These are phyloP conservation scores for Inonotus obliquus DNA, from an alignment of 1,284 basidiomycete genomes.

Conservation along the genomic window DNA sequence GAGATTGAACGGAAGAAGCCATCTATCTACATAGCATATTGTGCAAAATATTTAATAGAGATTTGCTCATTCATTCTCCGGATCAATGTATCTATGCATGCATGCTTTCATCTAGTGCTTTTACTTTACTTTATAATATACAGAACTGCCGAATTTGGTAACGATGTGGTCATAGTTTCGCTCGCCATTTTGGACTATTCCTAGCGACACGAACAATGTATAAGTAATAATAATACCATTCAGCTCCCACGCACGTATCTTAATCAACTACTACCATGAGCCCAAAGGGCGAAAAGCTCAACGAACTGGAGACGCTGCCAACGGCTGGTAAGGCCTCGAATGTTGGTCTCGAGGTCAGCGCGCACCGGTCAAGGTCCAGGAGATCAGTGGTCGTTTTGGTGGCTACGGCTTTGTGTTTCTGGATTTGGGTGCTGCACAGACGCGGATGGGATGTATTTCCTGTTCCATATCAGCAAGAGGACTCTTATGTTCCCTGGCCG, in stretches of 20 bases:
- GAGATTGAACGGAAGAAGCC: neutral
- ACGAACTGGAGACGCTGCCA: neutral
- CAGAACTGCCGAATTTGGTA: neutral
- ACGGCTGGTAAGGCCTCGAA: neutral
- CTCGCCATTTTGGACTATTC: neutral
- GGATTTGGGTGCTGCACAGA: conserved; percentile 4
- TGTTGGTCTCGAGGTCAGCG: neutral
- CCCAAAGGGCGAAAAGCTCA: neutral
- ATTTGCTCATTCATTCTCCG: neutral
- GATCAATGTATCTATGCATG: neutral
- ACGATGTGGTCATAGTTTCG: neutral
- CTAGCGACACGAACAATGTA: neutral
- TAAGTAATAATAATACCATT: neutral
- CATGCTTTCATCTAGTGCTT: no score
- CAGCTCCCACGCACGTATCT: conserved; percentile 1
- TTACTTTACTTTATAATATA: neutral
- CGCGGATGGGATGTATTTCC: conserved; percentile 1
- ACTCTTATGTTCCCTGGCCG: conserved; percentile 12
- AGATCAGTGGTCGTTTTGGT: neutral
- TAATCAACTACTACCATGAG: conserved; percentile 1
- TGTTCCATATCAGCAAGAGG: conserved; percentile 3
- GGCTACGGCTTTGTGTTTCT: conserved; percentile 4
- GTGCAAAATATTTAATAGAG: neutral
- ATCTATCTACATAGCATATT: neutral
- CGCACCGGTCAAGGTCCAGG: neutral